Evolutionary conservation across 2,329 filamentous ascomycete species (phyloP).

Genomic region (Amauroascus niger): DNA sequence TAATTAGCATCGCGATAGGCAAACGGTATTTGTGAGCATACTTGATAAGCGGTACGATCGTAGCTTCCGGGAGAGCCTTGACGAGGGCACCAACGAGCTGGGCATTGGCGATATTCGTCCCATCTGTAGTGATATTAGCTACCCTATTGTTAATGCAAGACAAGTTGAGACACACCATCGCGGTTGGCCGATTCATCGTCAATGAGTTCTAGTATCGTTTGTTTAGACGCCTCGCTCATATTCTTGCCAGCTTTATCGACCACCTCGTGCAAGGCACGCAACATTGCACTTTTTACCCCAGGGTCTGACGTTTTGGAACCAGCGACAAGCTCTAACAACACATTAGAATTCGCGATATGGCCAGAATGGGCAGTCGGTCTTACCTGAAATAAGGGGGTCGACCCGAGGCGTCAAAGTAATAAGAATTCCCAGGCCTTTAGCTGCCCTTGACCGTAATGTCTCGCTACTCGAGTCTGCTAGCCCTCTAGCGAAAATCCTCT

Average conservation of each 20-base stretch:
- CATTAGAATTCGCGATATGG: background rate
- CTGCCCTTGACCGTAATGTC: constrained; percentile 72
- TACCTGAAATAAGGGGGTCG: constrained; percentile 71
- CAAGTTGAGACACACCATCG: constrained; percentile 43
- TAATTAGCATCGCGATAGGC: constrained; percentile 22
- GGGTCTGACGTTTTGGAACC: constrained; percentile 81
- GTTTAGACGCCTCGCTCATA: constrained; percentile 85
- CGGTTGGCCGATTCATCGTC: constrained; percentile 70
- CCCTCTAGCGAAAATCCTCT: constrained; percentile 93
- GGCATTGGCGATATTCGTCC: constrained; percentile 81
- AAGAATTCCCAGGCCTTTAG: constrained; percentile 84
- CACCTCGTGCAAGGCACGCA: constrained; percentile 92
- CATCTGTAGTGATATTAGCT: constrained; percentile 32
- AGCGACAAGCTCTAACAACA: constrained; percentile 67
- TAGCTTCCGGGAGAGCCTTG: constrained; percentile 69
- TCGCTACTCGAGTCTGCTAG: constrained; percentile 90
- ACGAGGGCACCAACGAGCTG: constrained; percentile 82
- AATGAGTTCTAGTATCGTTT: constrained; percentile 78
- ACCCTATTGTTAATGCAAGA: background rate
- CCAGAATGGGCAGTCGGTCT: constrained; percentile 9
- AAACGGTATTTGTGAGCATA: constrained; percentile 15
- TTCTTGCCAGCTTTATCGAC: constrained; percentile 87
- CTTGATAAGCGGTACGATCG: constrained; percentile 52
- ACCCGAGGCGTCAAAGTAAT: constrained; percentile 94
- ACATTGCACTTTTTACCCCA: constrained; percentile 88